These are phyloP conservation scores for Drechslerella coelobrocha DNA, from an alignment of 2,329 filamentous ascomycete genomes.

Conservation along the genomic window DNA sequence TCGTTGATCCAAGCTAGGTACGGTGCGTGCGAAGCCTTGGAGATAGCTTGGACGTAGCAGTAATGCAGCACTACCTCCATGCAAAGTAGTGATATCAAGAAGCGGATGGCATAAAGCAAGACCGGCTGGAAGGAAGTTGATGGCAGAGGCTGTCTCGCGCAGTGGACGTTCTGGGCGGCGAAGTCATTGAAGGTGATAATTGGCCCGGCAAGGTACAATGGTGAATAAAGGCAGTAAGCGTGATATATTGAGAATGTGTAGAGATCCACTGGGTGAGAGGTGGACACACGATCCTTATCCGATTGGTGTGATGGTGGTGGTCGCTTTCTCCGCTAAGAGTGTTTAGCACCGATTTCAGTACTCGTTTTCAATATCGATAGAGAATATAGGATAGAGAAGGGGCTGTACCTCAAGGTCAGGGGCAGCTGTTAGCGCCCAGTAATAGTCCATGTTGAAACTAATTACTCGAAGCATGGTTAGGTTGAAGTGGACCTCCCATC, in stretches of 20 bases:
- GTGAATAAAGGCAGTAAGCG: constrained; percentile 87
- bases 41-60: constrained; percentile 92
- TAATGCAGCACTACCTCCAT: constrained; percentile 94
- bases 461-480: constrained; percentile 89
- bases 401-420: constrained; percentile 55
- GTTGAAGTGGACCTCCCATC: constrained; percentile 99
- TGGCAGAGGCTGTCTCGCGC: constrained; percentile 62
- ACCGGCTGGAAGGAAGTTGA: constrained; percentile 71
- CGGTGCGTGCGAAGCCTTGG: constrained; percentile 72
- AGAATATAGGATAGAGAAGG: background rate
- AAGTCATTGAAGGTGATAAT: constrained; percentile 99
- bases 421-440: constrained; percentile 78
- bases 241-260: constrained; percentile 86
- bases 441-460: constrained; percentile 96
- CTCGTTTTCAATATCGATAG: constrained; percentile 2
- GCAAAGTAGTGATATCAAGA: constrained; percentile 76
- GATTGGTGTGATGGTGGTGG: constrained; percentile 85
- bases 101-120: constrained; percentile 81
- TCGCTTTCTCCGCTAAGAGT: constrained; percentile 87
- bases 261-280: constrained; percentile 67
- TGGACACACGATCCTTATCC: constrained; percentile 82
- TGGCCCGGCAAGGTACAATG: constrained; percentile 88
- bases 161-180: constrained; percentile 70
- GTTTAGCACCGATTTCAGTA: constrained; percentile 64
- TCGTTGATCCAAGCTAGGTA: constrained; percentile 73